phyloP scores from a whole-genome alignment of 192 early-diverging fungal species.

The Pilaira anomala region DNA sequence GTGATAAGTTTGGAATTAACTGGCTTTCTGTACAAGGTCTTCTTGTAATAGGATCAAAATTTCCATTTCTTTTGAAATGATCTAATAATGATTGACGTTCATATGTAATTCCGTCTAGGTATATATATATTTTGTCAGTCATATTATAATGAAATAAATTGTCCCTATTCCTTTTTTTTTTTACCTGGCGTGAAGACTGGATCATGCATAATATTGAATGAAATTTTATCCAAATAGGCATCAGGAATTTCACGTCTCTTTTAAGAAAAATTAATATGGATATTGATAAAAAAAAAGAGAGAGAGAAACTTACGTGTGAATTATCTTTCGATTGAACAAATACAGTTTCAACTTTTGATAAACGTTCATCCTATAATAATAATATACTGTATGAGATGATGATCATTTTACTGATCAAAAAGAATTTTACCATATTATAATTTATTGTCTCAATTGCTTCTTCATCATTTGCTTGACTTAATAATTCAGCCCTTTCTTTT shows the following conservation, averaged over 20 bases:
- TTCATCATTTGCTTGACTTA: constrained; percentile 20
- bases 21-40: constrained; percentile 63
- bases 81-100: constrained; percentile 71
- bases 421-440: constrained; percentile 23
- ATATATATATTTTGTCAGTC: no score
- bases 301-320: constrained; percentile 15
- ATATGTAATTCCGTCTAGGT: constrained; percentile 60
- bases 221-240: constrained; percentile 51
- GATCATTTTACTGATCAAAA: constrained; percentile 7
- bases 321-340: constrained; percentile 54
- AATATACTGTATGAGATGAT: neutral
- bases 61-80: constrained; percentile 76
- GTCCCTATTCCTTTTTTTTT: neutral
- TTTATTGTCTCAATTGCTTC: constrained; percentile 28
- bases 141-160: neutral
- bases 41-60: constrained; percentile 77
- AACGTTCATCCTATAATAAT: constrained; percentile 39
- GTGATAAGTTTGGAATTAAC: constrained; percentile 70
- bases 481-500: constrained; percentile 50
- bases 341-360: constrained; percentile 40
- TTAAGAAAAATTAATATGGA: no score
- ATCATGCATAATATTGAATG: constrained; percentile 83
- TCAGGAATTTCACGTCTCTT: constrained; percentile 38
- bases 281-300: neutral
- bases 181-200: constrained; percentile 37